phyloP scores from a whole-genome alignment of 2,329 filamentous ascomycete genomes.

The Anisogramma anomala region DNA sequence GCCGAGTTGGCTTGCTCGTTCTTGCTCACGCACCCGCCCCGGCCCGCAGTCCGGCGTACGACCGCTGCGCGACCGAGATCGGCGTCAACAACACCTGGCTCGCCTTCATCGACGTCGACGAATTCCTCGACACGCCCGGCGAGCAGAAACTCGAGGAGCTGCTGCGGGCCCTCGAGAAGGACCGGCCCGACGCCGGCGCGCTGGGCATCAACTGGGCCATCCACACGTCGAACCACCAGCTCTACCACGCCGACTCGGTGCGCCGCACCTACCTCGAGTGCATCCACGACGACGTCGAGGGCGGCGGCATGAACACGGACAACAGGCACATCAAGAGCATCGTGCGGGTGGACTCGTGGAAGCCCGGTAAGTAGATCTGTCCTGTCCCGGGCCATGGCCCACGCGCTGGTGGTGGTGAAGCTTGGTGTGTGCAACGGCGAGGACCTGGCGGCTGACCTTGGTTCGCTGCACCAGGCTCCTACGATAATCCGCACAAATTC shows the following conservation, averaged over 20 bases:
- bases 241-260: slow-evolving; percentile 17
- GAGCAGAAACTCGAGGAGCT: slow-evolving; percentile 19
- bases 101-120: slow-evolving; percentile 23
- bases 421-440: no score
- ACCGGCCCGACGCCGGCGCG: slow-evolving; percentile 19
- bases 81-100: slow-evolving; percentile 21
- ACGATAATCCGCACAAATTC: slow-evolving; percentile 21
- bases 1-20: no score
- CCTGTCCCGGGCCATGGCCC: slow-evolving; percentile 2
- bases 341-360: slow-evolving; percentile 19
- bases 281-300: slow-evolving; percentile 2
- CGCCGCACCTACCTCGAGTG: slow-evolving; percentile 20
- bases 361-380: neutral
- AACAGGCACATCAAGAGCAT: slow-evolving; percentile 24
- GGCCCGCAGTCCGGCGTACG: neutral
- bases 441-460: no score
- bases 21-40: no score
- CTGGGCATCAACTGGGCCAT: slow-evolving; percentile 23
- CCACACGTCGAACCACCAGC: slow-evolving; percentile 20
- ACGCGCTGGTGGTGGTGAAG: no score
- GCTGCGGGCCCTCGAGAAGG: slow-evolving; percentile 17
- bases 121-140: slow-evolving; percentile 22
- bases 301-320: slow-evolving; percentile 15
- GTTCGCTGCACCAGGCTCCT: slow-evolving; percentile 1
- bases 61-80: neutral